Conservation (phyloP, 495 filamentous ascomycete genomes). For the Polyplosphaeria fusca region DNA sequence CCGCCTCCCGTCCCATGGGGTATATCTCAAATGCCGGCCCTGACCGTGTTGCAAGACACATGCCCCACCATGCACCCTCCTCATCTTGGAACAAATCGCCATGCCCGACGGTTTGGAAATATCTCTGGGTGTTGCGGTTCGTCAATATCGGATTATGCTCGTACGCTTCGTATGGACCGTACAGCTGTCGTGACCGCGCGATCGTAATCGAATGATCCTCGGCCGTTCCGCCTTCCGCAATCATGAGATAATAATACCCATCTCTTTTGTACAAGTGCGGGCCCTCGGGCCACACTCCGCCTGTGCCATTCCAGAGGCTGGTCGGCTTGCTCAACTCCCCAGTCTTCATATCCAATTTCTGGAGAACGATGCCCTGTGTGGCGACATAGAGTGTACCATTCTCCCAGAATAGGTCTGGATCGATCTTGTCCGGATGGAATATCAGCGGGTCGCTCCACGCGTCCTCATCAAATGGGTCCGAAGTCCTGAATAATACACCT, state of each 20-base stretch:
- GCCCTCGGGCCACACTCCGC: slow-evolving; percentile 55
- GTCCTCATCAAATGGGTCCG: background rate
- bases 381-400: background rate
- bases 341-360: background rate
- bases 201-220: slow-evolving; percentile 53
- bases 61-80: slow-evolving; percentile 53
- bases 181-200: slow-evolving; percentile 41
- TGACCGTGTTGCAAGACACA: slow-evolving; percentile 47
- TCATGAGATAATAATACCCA: slow-evolving; percentile 65
- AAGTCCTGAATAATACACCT: background rate
- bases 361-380: background rate
- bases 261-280: slow-evolving; percentile 64
- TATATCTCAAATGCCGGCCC: slow-evolving; percentile 41
- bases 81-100: slow-evolving; percentile 49
- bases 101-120: slow-evolving; percentile 51
- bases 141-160: slow-evolving; percentile 53
- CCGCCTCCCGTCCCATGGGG: slow-evolving; percentile 59
- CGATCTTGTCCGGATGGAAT: background rate
- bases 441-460: background rate
- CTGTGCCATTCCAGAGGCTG: slow-evolving; percentile 49
- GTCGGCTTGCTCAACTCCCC: background rate
- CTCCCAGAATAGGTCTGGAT: background rate
- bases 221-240: slow-evolving; percentile 62
- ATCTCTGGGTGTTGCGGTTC: slow-evolving; percentile 47
- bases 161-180: slow-evolving; percentile 55